Conservation (phyloP, 2,329 filamentous ascomycete species). For the Albifimbria verrucaria region DNA sequence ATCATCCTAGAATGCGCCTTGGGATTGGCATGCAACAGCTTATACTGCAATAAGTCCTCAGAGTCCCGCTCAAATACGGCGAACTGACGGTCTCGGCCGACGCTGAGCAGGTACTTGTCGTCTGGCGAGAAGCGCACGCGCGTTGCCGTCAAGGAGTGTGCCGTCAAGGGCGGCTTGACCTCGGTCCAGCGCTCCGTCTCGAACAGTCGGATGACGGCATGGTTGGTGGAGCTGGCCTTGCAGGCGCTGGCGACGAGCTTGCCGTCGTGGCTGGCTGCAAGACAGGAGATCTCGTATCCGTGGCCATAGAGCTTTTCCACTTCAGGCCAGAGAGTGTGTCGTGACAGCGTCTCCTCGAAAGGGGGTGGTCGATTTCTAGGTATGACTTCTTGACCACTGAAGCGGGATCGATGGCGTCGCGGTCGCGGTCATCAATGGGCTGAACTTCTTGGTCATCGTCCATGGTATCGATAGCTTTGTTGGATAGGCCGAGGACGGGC, state of each 20-base stretch:
- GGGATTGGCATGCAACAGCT: constrained; percentile 60
- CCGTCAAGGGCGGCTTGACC: constrained; percentile 75
- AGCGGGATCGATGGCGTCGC: constrained; percentile 52
- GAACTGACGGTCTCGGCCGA: constrained; percentile 91
- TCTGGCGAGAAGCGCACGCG: constrained; percentile 75
- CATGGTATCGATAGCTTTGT: constrained; percentile 75
- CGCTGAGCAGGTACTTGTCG: constrained; percentile 74
- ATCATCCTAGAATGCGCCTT: constrained; percentile 95
- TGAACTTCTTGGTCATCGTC: constrained; percentile 47
- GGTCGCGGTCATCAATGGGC: constrained; percentile 43
- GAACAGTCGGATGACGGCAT: constrained; percentile 90
- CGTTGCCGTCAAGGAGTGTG: constrained; percentile 83
- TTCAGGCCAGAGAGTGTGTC: constrained; percentile 93
- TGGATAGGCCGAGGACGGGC: constrained; percentile 90
- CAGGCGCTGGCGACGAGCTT: constrained; percentile 84
- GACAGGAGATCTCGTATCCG: constrained; percentile 91
- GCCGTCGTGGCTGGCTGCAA: constrained; percentile 74
- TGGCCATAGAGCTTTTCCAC: constrained; percentile 96
- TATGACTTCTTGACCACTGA: constrained; percentile 56
- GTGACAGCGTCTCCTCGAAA: constrained; percentile 82
- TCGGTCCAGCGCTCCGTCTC: constrained; percentile 87
- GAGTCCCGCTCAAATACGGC: constrained; percentile 65
- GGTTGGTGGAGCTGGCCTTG: constrained; percentile 86
- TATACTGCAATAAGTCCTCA: constrained; percentile 43
- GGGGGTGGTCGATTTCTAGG: constrained; percentile 72